Evolutionary conservation across 169 alveolate species (phyloP).

Genomic region (Theileria luwenshuni): DNA sequence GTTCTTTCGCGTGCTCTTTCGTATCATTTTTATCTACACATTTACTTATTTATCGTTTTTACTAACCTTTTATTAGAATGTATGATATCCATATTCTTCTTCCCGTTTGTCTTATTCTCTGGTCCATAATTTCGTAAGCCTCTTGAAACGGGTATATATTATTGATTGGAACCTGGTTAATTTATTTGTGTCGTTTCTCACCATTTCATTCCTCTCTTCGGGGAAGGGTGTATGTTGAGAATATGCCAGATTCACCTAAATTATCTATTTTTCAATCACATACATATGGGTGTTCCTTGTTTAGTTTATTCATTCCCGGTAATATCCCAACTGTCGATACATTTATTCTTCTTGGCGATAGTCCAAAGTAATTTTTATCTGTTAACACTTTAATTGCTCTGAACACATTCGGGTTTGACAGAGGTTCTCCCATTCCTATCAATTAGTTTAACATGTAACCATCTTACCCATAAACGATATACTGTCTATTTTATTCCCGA

Average conservation of each 20-base stretch:
- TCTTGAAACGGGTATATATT: conserved; percentile 81
- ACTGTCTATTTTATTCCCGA: conserved; percentile 75
- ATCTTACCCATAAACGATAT: conserved; percentile 84
- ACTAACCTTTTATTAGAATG: conserved; percentile 77
- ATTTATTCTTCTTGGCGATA: conserved; percentile 79
- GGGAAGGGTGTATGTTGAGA: conserved; percentile 84
- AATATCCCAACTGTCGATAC: conserved; percentile 84
- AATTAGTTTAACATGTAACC: neutral
- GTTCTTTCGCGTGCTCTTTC: conserved; percentile 75
- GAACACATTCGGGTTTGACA: conserved; percentile 86
- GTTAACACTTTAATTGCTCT: conserved; percentile 77
- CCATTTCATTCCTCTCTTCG: conserved; percentile 73
- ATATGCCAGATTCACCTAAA: conserved; percentile 79
- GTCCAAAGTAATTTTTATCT: conserved; percentile 67
- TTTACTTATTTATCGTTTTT: neutral
- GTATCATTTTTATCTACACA: conserved; percentile 64
- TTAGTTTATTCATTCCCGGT: conserved; percentile 84
- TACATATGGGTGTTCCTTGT: conserved; percentile 75
- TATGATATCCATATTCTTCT: conserved; percentile 86
- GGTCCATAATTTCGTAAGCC: conserved; percentile 79
- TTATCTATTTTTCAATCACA: conserved; percentile 21
- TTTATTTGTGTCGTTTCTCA: conserved; percentile 22
- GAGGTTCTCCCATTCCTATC: conserved; percentile 87
- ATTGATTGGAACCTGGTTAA: conserved; percentile 78
- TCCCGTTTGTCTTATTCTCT: conserved; percentile 79